Conservation (phyloP, 192 early-diverging fungal genomes). For the Tieghemiomyces parasiticus region DNA sequence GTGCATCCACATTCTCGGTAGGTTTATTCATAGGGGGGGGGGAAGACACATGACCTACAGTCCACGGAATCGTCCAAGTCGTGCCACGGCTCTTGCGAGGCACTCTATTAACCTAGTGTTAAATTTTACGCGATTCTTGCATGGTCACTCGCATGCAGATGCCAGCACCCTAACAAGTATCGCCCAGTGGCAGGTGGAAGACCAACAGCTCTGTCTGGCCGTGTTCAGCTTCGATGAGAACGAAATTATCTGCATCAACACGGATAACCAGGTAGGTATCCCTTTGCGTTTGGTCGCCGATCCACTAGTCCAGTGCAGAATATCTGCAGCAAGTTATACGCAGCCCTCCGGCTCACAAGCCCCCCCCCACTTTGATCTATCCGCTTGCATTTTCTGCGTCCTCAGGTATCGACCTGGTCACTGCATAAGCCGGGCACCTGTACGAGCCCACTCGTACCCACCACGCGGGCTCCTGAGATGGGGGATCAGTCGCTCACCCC, state of each 20-base stretch:
- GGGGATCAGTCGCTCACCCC: background rate
- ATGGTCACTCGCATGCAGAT: slow-evolving; percentile 19
- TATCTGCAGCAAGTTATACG: background rate
- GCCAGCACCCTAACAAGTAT: slow-evolving; percentile 33
- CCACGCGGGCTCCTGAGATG: background rate
- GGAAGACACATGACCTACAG: no score
- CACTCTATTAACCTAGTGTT: no score
- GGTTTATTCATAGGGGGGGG: no score
- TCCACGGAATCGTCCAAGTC: no score
- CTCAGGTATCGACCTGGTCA: background rate
- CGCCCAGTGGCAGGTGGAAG: slow-evolving; percentile 35
- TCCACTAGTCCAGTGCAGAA: background rate
- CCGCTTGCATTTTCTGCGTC: background rate
- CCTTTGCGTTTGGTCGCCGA: background rate
- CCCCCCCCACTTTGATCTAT: background rate
- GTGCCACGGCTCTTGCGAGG: no score
- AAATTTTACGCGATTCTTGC: no score
- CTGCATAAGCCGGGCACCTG: slow-evolving; percentile 8
- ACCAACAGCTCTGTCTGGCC: slow-evolving; percentile 25
- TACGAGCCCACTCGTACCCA: background rate
- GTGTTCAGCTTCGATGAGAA: slow-evolving; percentile 51
- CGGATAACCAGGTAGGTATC: background rate
- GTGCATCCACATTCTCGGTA: slow-evolving; percentile 36
- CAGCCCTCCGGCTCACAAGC: background rate
- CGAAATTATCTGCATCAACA: slow-evolving; percentile 2